These are phyloP conservation scores for Camellia granthamiana DNA, from an alignment of 148 eudicot species.

Conservation along the genomic window DNA sequence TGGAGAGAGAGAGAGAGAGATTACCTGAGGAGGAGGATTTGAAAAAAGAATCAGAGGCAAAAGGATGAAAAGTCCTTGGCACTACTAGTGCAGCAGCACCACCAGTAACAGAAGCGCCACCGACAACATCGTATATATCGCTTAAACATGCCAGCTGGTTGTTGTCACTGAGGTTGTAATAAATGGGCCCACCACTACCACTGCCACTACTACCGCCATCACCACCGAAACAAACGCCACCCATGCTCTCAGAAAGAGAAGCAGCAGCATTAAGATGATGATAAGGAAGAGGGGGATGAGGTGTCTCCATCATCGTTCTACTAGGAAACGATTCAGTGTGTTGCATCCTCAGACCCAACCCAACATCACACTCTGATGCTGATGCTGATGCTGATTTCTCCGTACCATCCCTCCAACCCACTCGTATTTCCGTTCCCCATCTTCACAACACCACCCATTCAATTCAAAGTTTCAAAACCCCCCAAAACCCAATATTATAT, in stretches of 20 bases:
- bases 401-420: slow-evolving; percentile 21
- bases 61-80: slow-evolving; percentile 23
- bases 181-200: slow-evolving; percentile 17
- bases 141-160: slow-evolving; percentile 17
- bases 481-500: too few species aligned
- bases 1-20: background rate
- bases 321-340: slow-evolving; percentile 18
- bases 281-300: slow-evolving; percentile 11
- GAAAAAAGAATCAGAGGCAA: slow-evolving; percentile 21
- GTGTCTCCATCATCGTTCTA: slow-evolving; percentile 23
- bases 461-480: background rate
- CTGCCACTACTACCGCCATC: background rate
- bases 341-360: slow-evolving; percentile 50
- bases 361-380: slow-evolving; percentile 39
- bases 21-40: slow-evolving; percentile 33
- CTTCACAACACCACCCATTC: slow-evolving; percentile 7
- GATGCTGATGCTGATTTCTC: slow-evolving; percentile 9
- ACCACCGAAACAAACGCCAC: slow-evolving; percentile 10
- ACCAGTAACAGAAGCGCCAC: slow-evolving; percentile 2
- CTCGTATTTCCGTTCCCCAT: slow-evolving; percentile 37
- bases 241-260: slow-evolving; percentile 5
- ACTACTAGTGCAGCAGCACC: background rate
- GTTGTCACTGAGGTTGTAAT: slow-evolving; percentile 9
- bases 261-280: background rate
- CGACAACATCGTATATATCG: slow-evolving; percentile 25